A percentile compares a stretch with the other conserved stretches of the same genome.
These are phyloP conservation scores for Melastoma malabathricum DNA, from an alignment of 345 rosid genomes.

Conservation along the genomic window DNA sequence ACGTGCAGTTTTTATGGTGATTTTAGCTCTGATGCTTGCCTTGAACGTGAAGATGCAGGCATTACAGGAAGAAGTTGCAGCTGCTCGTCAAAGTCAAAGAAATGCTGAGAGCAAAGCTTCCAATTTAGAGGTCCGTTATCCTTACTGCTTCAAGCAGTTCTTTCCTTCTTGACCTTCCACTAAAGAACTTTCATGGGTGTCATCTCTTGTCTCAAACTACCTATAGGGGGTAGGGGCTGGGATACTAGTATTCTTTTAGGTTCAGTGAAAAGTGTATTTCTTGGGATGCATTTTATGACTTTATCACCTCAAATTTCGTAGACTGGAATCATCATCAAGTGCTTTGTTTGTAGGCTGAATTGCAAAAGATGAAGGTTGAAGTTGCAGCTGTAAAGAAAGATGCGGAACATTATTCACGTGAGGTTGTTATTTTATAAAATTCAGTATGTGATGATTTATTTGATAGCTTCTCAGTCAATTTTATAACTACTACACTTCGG, in stretches of 20 bases:
- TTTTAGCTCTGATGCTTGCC: neutral
- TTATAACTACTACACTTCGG: neutral
- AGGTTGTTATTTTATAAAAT: slow-evolving; percentile 33
- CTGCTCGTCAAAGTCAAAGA: slow-evolving; percentile 91
- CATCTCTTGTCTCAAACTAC: too few species aligned
- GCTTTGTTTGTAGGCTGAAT: slow-evolving; percentile 57
- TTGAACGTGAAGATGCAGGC: slow-evolving; percentile 55
- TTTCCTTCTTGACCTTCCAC: neutral
- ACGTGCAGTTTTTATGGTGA: too few species aligned
- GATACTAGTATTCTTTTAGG: too few species aligned
- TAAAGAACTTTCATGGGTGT: neutral
- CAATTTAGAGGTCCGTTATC: slow-evolving; percentile 57
- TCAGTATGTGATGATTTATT: slow-evolving; percentile 3
- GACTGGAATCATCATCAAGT: neutral
- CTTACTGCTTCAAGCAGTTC: slow-evolving; percentile 3
- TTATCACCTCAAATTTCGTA: neutral
- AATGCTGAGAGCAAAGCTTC: slow-evolving; percentile 93
- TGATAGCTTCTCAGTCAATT: slow-evolving; percentile 4
- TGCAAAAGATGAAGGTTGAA: slow-evolving; percentile 93
- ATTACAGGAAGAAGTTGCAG: slow-evolving; percentile 92
- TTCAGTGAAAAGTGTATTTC: too few species aligned
- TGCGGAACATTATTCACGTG: slow-evolving; percentile 99
- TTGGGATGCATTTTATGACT: too few species aligned
- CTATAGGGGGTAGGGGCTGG: too few species aligned
- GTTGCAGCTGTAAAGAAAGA: slow-evolving; percentile 98